Conservation (phyloP, 352 stramenopile genomes). For the Salisapilia sapeloensis region DNA sequence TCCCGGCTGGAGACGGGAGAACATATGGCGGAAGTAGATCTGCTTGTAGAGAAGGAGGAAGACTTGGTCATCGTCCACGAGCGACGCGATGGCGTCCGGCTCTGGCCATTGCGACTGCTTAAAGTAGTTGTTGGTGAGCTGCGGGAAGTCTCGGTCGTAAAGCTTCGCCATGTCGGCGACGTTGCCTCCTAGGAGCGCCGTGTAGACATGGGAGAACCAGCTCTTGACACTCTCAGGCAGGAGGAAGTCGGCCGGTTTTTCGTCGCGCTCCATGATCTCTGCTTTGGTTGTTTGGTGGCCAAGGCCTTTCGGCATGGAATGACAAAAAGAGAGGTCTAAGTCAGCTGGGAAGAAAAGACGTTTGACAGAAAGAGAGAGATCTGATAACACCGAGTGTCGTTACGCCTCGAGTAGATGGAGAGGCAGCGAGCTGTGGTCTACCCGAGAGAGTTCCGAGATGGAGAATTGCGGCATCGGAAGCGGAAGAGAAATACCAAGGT, state of each 20-base stretch:
- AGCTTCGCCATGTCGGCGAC: constrained; percentile 65
- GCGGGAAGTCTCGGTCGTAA: constrained; percentile 81
- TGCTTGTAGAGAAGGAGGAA: constrained; percentile 95
- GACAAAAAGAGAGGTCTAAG: too few species aligned
- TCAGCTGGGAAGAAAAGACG: too few species aligned
- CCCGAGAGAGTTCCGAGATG: too few species aligned
- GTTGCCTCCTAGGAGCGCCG: constrained; percentile 68
- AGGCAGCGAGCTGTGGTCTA: too few species aligned
- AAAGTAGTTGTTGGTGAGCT: constrained; percentile 89
- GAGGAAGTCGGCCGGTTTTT: constrained; percentile 78
- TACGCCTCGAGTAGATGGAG: too few species aligned
- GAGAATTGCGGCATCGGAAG: too few species aligned
- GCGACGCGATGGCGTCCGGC: constrained; percentile 63
- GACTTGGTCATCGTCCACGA: constrained; percentile 75
- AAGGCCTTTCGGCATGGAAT: too few species aligned
- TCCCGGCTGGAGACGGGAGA: constrained; percentile 76
- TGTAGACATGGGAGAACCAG: constrained; percentile 82
- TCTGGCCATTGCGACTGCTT: constrained; percentile 89
- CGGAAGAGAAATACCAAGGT: too few species aligned
- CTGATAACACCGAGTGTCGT: too few species aligned
- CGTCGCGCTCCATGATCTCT: constrained; percentile 38
- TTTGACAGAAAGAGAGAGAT: too few species aligned
- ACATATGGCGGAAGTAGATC: constrained; percentile 94
- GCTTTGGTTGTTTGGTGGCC: too few species aligned
- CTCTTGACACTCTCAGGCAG: constrained; percentile 77